A percentile compares a stretch with the other conserved stretches of the same genome.
Evolutionary conservation across 495 filamentous ascomycete genomes (phyloP).

Genomic region (Schizothecium vesticola): DNA sequence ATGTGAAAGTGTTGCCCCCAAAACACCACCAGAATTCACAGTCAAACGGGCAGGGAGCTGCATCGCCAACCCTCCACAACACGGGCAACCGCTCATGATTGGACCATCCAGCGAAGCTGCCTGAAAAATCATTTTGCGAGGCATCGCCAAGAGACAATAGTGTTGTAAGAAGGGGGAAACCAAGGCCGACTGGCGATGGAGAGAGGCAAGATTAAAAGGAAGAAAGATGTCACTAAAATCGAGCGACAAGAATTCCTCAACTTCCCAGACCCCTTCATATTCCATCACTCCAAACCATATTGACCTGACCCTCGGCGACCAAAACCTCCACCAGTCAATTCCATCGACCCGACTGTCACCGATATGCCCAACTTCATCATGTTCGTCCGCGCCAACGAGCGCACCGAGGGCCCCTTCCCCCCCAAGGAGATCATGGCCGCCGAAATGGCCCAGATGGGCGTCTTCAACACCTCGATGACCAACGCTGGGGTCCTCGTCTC

Average conservation of each 20-base stretch:
- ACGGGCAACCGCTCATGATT: neutral
- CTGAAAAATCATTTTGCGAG: neutral
- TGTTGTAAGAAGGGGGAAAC: neutral
- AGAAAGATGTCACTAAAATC: neutral
- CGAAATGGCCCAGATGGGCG: neutral
- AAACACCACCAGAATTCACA: neutral
- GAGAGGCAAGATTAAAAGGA: neutral
- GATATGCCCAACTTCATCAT: slow-evolving; percentile 17
- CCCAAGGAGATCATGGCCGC: neutral
- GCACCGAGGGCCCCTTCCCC: neutral
- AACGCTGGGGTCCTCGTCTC: slow-evolving; percentile 6
- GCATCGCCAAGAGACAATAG: too few relatives aligned
- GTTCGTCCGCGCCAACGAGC: slow-evolving; percentile 14
- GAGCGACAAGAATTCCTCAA: neutral
- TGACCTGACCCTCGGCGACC: too few relatives aligned
- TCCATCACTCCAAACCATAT: too few relatives aligned
- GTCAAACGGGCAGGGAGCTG: neutral
- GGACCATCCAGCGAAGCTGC: neutral
- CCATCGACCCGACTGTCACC: neutral
- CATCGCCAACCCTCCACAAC: neutral
- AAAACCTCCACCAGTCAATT: too few relatives aligned
- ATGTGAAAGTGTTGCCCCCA: neutral
- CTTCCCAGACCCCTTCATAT: neutral
- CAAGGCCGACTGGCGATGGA: neutral
- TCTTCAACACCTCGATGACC: neutral